phyloP scores from a whole-genome alignment of 1,284 basidiomycete species.

The Amylostereum areolatum region DNA sequence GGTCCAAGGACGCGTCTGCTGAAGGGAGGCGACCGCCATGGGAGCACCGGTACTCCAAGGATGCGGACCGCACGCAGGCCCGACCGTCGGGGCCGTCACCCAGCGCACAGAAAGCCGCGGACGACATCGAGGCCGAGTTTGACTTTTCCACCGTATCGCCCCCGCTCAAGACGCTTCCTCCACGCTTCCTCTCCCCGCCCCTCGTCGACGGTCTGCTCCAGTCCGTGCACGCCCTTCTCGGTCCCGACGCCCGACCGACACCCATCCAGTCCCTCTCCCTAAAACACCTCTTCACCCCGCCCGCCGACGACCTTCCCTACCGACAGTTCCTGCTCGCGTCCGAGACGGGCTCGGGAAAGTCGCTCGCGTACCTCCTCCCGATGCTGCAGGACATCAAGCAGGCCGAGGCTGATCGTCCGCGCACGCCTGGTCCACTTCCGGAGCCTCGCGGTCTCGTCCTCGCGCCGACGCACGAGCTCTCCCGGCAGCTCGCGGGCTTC shows the following conservation, averaged over 20 bases:
- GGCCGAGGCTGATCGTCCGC: conserved; percentile 30
- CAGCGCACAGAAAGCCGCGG: conserved; percentile 2
- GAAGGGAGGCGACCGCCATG: not conserved
- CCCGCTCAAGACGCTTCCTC: conserved; percentile 18
- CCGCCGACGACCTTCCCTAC: conserved; percentile 24
- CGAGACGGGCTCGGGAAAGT: conserved; percentile 88
- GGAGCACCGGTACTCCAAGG: not conserved
- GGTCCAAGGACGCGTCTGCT: not conserved
- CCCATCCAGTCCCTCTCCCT: conserved; percentile 72
- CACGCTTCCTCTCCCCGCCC: conserved; percentile 58
- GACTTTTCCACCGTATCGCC: conserved; percentile 25
- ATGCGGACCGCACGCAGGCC: not conserved
- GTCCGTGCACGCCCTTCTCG: conserved; percentile 51
- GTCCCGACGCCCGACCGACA: conserved; percentile 51
- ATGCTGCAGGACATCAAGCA: conserved; percentile 73
- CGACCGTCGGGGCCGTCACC: not conserved
- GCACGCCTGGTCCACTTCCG: conserved; percentile 20
- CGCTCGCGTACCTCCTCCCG: conserved; percentile 83
- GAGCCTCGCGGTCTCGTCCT: conserved; percentile 76
- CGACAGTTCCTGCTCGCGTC: conserved; percentile 70
- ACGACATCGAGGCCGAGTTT: conserved; percentile 30
- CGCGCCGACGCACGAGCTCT: conserved; percentile 84
- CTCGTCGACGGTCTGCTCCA: conserved; percentile 56
- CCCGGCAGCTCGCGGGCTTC: conserved; percentile 68
- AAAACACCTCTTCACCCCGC: conserved; percentile 42